These are phyloP conservation scores for Haberlea rhodopensis DNA, from an alignment of 257 asterid species.

Conservation along the genomic window DNA sequence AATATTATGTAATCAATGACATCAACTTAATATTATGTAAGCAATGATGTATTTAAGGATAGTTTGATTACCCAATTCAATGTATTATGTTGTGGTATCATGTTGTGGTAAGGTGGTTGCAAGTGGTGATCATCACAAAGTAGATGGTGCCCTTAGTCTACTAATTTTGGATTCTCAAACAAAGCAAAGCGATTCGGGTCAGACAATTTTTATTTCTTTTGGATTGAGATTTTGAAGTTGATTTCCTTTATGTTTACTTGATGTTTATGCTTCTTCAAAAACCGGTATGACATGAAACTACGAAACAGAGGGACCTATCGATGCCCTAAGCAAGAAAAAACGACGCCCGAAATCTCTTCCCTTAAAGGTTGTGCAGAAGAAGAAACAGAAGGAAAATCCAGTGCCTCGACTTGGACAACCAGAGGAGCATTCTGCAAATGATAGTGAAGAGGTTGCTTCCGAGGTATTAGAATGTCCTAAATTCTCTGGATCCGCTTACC, in stretches of 20 bases:
- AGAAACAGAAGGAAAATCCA: constrained; percentile 34
- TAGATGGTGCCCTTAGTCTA: constrained; percentile 91
- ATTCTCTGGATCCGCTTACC: constrained; percentile 33
- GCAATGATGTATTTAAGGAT: too few species aligned
- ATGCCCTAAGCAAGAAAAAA: constrained; percentile 39
- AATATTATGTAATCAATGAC: too few species aligned
- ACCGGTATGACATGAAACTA: constrained; percentile 9
- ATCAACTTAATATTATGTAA: too few species aligned
- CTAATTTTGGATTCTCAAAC: constrained; percentile 63
- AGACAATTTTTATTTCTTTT: constrained; percentile 15
- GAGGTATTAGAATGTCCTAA: constrained; percentile 62
- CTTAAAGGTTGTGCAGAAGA: constrained; percentile 41
- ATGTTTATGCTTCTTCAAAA: not conserved
- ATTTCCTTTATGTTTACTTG: not conserved
- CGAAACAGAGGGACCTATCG: constrained; percentile 37
- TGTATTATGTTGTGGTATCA: too few species aligned
- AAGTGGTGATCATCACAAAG: too few species aligned
- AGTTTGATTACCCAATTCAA: too few species aligned
- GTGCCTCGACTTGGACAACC: constrained; percentile 31
- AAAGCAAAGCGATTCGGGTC: constrained; percentile 69
- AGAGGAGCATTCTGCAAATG: constrained; percentile 60
- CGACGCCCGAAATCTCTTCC: constrained; percentile 56
- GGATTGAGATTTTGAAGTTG: not conserved
- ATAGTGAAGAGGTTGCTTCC: constrained; percentile 69
- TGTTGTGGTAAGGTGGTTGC: too few species aligned